Evolutionary conservation across 768 basidiomycete genomes (phyloP).

Genomic region (Roridomyces roridus): DNA sequence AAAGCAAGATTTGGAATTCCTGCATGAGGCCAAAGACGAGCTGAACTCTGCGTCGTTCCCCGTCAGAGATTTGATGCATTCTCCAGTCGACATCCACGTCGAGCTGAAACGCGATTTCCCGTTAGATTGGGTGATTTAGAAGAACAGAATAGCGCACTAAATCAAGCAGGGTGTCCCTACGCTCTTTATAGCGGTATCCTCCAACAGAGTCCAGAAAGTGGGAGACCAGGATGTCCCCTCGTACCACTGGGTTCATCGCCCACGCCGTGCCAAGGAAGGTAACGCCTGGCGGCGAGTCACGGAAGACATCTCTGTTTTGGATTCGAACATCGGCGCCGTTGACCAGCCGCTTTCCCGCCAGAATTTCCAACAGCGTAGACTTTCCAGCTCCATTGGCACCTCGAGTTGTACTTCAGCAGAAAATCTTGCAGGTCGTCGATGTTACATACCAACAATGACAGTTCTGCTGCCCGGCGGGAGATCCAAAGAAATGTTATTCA

Average conservation of each 20-base stretch:
- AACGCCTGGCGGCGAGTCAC: constrained; percentile 80
- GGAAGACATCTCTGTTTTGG: constrained; percentile 87
- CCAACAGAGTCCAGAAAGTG: constrained; percentile 97
- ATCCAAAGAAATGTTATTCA: constrained; percentile 67
- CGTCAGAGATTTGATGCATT: constrained; percentile 79
- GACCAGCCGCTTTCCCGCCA: constrained; percentile 91
- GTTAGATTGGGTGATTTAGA: too few species aligned
- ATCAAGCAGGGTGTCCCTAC: constrained; percentile 85
- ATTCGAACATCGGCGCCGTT: constrained; percentile 68
- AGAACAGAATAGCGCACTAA: too few species aligned
- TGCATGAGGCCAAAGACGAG: constrained; percentile 96
- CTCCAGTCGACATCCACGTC: constrained; percentile 94
- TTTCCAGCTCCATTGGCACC: constrained; percentile 74
- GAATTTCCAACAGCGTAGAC: constrained; percentile 92
- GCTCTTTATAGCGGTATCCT: constrained; percentile 90
- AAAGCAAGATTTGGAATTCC: constrained; percentile 89
- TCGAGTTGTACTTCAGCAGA: too few species aligned
- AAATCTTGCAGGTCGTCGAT: constrained; percentile 83
- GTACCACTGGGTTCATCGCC: constrained; percentile 96
- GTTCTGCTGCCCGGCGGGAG: constrained; percentile 82
- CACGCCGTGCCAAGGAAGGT: constrained; percentile 75
- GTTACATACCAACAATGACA: constrained; percentile 87
- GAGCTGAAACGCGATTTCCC: too few species aligned
- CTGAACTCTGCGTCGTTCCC: constrained; percentile 91
- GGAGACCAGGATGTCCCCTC: constrained; percentile 83